Evolutionary conservation across 176 grass and related monocot species (phyloP).

Genomic region (Eleusine indica): DNA sequence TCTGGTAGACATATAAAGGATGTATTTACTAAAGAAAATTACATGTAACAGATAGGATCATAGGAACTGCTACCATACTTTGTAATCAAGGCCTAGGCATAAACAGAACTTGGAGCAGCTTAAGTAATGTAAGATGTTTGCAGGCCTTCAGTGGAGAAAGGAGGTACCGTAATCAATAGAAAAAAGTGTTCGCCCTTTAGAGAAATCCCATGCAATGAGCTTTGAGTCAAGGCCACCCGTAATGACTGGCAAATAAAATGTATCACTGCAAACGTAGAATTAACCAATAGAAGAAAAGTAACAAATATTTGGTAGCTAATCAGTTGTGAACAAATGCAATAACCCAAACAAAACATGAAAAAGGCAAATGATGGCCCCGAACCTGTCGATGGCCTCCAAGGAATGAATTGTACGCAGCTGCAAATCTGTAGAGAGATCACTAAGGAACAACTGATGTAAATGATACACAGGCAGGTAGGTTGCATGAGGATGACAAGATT

Average conservation of each 20-base stretch:
- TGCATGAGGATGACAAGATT: conserved; percentile 5
- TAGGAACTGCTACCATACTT: conserved; percentile 23
- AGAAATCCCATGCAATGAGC: conserved; percentile 91
- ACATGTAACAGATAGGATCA: conserved; percentile 11
- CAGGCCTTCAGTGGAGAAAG: conserved; percentile 20
- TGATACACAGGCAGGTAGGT: conserved; percentile 19
- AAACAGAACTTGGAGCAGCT: conserved; percentile 3
- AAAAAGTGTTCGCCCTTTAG: conserved; percentile 70
- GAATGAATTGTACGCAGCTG: conserved; percentile 83
- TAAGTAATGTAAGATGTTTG: conserved; percentile 10
- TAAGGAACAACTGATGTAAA: conserved; percentile 41
- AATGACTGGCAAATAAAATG: conserved; percentile 57
- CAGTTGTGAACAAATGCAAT: conserved; percentile 9
- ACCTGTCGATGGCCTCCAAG: conserved; percentile 98
- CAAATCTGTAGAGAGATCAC: conserved; percentile 68
- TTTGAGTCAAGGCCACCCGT: conserved; percentile 87
- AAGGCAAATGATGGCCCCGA: conserved; percentile 28
- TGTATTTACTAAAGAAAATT: conserved; percentile 36
- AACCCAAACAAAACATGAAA: conserved; percentile 13
- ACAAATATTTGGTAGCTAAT: conserved; percentile 17
- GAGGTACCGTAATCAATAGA: conserved; percentile 85
- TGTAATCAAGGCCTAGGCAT: neutral
- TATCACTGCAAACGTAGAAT: neutral
- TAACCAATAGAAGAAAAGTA: neutral
- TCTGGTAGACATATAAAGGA: conserved; percentile 3